Conservation (phyloP, 306 rosid genomes). For the Geum urbanum region DNA sequence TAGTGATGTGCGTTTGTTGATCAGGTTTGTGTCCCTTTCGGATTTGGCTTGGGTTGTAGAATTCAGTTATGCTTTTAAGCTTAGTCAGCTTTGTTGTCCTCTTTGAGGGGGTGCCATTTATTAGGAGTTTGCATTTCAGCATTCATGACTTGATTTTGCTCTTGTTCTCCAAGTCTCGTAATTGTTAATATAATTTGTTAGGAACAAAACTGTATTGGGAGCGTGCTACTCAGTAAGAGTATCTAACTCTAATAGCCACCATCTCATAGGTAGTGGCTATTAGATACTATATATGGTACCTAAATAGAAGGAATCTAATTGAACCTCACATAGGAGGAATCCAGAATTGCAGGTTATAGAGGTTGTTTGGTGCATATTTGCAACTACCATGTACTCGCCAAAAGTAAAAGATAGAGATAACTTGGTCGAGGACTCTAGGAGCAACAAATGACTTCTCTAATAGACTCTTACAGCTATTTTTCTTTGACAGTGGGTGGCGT, state of each 20-base stretch:
- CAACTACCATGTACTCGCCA: background rate
- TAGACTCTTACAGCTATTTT: background rate
- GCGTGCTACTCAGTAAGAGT: no score
- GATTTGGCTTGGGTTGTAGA: background rate
- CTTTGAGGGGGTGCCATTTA: background rate
- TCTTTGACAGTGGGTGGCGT: conserved; percentile 71
- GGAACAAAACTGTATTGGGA: no score
- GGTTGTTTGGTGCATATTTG: background rate
- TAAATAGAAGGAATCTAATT: background rate
- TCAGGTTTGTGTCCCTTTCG: background rate
- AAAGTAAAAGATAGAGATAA: background rate
- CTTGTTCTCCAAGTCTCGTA: background rate
- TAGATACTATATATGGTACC: no score
- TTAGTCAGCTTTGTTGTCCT: background rate
- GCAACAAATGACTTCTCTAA: background rate
- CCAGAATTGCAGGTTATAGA: background rate
- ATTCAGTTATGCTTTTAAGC: background rate
- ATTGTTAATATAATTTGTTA: no score
- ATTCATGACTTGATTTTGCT: background rate
- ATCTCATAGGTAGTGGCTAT: no score
- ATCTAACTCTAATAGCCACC: no score
- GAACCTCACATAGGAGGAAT: background rate
- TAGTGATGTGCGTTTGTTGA: background rate
- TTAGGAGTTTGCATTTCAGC: conserved; percentile 5
- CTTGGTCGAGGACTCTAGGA: background rate